Base-by-base conservation (phyloP, 164 flowering plant genomes). In the Aristolochia contorta region DNA sequence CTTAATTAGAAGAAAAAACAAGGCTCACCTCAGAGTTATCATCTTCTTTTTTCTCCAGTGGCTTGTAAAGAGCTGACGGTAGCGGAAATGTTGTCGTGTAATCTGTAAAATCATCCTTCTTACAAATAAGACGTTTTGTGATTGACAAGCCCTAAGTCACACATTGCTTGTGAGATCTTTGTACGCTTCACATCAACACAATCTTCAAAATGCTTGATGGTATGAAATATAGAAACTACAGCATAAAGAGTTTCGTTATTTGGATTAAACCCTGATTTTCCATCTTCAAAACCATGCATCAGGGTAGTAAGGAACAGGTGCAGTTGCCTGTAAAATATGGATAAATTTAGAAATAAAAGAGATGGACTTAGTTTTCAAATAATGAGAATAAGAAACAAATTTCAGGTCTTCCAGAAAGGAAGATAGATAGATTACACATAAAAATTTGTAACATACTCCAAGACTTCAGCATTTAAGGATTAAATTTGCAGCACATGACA, bases 91-190 rank as follows among this genome's bases (percentile, higher is more conserved):
- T 58, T 57, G 67, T 56, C 45, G 64, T 37, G 51, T 59, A 37
- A 18, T 59, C 84, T 54, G 71, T 74, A 52, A 75, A 45, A 63
- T 69, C 75, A n/a, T 72, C 85, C 52, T 78, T 71, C 56, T 80
- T 80, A 66, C 59, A 64, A 47, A 74, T 65, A 21, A 93, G 72
- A 57, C 80, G 83, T 82, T 88, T 90, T 60, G 65, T 63, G 25
- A 90, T 81, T 49, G 85, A 72, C 63, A 90, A 61, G 18, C 93
- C n/a, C 97, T 72, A 90, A 85, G 66, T 93, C 97, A 77, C 86
- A 84, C 4, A 90, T 78, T 24, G 89, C 96, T 75, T 86, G 79
- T 19, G 87, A 84, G 54, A 81, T 84, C 91, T 84, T 85, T 56
- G 99, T 75, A 70, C 85, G 87, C 56, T 64, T 65, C 53, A 71